phyloP scores from a whole-genome alignment of 164 flowering plant species.

The Paratinospora sagittata region DNA sequence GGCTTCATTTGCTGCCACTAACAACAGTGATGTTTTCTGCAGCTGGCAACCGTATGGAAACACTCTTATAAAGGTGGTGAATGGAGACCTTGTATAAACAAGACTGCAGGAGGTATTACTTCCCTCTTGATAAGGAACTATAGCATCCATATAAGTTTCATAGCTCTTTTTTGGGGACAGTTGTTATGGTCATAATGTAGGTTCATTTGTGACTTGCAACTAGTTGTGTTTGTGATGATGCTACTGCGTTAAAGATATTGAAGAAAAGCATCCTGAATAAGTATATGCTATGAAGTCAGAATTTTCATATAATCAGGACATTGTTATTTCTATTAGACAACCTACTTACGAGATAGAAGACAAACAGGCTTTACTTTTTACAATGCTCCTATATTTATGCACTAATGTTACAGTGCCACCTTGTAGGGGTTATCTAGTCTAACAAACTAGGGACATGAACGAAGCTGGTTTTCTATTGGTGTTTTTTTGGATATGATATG shows the following conservation, averaged over 20 bases:
- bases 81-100: constrained; percentile 75
- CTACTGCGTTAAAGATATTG: background rate
- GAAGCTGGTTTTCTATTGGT: background rate
- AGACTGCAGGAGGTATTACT: constrained; percentile 57
- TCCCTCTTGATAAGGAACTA: background rate
- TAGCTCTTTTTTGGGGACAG: background rate
- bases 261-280: background rate
- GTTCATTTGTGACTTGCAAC: background rate
- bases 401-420: background rate
- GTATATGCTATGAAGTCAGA: background rate
- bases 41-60: constrained; percentile 86
- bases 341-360: background rate
- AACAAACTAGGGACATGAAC: background rate
- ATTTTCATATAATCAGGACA: background rate
- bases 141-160: background rate
- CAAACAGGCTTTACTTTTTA: background rate
- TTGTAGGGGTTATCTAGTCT: background rate
- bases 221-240: background rate
- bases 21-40: constrained; percentile 20
- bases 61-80: constrained; percentile 61
- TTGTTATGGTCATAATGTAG: background rate
- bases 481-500: too few relatives aligned
- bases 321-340: background rate
- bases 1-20: constrained; percentile 3
- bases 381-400: background rate